Conservation (phyloP, 768 basidiomycete genomes). For the Pulveroboletus sp. region DNA sequence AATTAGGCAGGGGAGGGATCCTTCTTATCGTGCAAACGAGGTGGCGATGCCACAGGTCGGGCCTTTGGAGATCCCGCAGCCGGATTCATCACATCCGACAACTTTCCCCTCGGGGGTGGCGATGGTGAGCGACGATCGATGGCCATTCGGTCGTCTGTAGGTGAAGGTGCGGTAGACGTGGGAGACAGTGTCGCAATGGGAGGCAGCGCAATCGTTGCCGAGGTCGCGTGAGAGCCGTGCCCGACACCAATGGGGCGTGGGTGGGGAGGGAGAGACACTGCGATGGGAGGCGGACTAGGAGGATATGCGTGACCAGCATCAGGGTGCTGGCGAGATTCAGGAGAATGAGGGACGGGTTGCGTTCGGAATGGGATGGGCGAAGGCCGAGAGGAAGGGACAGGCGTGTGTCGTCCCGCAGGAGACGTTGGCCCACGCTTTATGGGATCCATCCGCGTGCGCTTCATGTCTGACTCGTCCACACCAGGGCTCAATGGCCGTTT, state of each 20-base stretch:
- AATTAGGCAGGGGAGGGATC: constrained; percentile 26
- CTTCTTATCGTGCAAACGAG: constrained; percentile 37
- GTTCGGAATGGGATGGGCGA: constrained; percentile 75
- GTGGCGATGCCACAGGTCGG: constrained; percentile 56
- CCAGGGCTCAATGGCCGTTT: constrained; percentile 72
- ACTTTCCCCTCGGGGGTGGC: constrained; percentile 51
- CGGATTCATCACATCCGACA: constrained; percentile 49
- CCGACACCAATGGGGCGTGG: constrained; percentile 67
- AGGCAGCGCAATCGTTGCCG: constrained; percentile 53
- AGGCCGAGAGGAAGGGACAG: constrained; percentile 58
- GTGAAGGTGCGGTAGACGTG: constrained; percentile 54
- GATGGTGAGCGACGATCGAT: constrained; percentile 44
- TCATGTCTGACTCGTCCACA: constrained; percentile 57
- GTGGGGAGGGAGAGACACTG: constrained; percentile 67
- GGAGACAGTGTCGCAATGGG: constrained; percentile 71
- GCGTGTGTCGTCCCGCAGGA: constrained; percentile 51
- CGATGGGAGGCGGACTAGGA: constrained; percentile 51
- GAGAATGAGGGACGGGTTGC: constrained; percentile 67
- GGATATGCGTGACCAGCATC: constrained; percentile 37
- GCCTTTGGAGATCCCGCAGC: constrained; percentile 48
- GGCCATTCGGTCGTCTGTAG: constrained; percentile 38
- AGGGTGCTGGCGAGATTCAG: constrained; percentile 53
- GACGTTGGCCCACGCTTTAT: constrained; percentile 53
- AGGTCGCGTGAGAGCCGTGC: constrained; percentile 37
- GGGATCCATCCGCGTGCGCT: constrained; percentile 62